Evolutionary conservation across 2,329 filamentous ascomycete genomes (phyloP).

Genomic region (Pezizomycotina sp.): DNA sequence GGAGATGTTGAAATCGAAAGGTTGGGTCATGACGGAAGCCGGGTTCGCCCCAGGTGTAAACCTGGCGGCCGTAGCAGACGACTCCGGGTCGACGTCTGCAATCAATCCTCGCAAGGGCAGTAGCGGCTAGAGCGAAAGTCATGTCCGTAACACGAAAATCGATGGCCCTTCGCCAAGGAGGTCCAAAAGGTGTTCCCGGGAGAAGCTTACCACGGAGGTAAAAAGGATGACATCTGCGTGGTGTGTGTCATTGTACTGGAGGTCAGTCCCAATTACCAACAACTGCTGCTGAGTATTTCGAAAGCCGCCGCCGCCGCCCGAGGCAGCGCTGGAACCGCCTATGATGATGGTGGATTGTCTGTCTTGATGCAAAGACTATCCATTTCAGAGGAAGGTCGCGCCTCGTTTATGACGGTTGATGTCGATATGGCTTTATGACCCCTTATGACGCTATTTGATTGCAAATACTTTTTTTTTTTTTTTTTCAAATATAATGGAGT

Average conservation of each 20-base stretch:
- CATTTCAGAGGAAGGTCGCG: too few species aligned
- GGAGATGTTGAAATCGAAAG: slow-evolving; percentile 55
- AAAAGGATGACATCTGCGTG: slow-evolving; percentile 88
- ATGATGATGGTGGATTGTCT: too few species aligned
- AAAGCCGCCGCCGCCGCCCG: too few species aligned
- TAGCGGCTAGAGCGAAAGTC: slow-evolving; percentile 66
- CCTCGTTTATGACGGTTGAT: too few species aligned
- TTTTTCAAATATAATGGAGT: too few species aligned
- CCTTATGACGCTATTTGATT: too few species aligned
- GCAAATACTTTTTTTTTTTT: too few species aligned
- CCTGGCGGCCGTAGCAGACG: slow-evolving; percentile 31
- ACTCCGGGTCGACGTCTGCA: slow-evolving; percentile 38
- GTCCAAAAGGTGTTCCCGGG: slow-evolving; percentile 74
- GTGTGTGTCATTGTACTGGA: slow-evolving; percentile 64
- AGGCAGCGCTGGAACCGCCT: too few species aligned
- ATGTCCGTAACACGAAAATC: slow-evolving; percentile 65
- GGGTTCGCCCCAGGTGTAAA: slow-evolving; percentile 48
- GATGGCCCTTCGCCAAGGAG: slow-evolving; percentile 88
- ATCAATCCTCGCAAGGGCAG: slow-evolving; percentile 57
- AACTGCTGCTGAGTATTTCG: too few species aligned
- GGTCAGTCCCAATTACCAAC: slow-evolving; percentile 33
- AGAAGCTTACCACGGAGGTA: slow-evolving; percentile 79
- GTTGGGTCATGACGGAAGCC: slow-evolving; percentile 50
- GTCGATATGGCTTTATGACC: too few species aligned
- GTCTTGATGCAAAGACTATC: too few species aligned